Conservation (phyloP, 2,329 filamentous ascomycete species). For the Fusarium humuli region DNA sequence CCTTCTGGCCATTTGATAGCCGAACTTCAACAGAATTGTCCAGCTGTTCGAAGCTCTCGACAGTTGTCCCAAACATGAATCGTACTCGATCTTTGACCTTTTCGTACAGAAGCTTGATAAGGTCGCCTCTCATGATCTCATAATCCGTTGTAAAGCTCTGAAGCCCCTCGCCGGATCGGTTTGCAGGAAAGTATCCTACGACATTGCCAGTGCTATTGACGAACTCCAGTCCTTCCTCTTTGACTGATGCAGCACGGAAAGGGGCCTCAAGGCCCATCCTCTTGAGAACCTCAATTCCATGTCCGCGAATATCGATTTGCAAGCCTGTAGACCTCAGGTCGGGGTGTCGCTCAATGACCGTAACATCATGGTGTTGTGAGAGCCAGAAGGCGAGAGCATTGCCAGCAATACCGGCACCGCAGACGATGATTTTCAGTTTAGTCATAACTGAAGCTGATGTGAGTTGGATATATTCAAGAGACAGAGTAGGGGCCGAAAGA, state of each 20-base stretch:
- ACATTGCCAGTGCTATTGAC: constrained; percentile 55
- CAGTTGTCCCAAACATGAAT: constrained; percentile 48
- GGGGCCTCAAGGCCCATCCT: constrained; percentile 44
- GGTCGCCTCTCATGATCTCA: constrained; percentile 67
- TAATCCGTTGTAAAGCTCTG: constrained; percentile 60
- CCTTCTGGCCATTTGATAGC: constrained; percentile 57
- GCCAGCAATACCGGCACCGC: constrained; percentile 51
- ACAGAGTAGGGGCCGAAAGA: no score
- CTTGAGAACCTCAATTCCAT: constrained; percentile 62
- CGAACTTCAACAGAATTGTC: constrained; percentile 51
- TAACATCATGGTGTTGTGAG: constrained; percentile 48
- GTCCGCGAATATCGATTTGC: constrained; percentile 65
- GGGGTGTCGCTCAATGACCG: constrained; percentile 55
- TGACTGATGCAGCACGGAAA: constrained; percentile 54
- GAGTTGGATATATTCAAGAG: no score
- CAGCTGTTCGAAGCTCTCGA: constrained; percentile 50
- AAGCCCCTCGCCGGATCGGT: constrained; percentile 19
- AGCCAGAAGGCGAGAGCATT: constrained; percentile 49
- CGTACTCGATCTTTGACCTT: constrained; percentile 46
- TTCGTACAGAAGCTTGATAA: constrained; percentile 59
- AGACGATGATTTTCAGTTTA: constrained; percentile 50
- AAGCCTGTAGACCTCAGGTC: constrained; percentile 60
- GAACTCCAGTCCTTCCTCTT: constrained; percentile 61
- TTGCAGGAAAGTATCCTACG: constrained; percentile 54
- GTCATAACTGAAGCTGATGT: neutral